phyloP scores from a whole-genome alignment of 2,329 filamentous ascomycete genomes.

The Juglanconis oblonga region DNA sequence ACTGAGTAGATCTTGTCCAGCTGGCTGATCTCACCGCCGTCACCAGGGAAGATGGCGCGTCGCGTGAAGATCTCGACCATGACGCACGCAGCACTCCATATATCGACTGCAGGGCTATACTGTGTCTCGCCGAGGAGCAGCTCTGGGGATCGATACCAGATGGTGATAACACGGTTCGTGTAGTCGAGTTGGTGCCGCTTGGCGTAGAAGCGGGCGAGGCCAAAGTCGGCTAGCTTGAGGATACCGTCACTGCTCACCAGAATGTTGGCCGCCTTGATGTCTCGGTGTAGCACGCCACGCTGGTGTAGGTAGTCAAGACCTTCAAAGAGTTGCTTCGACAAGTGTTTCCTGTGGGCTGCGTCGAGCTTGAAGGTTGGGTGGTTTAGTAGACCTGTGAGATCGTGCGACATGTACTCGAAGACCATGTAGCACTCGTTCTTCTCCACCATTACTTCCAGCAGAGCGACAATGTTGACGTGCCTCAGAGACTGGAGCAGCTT shows the following conservation, averaged over 20 bases:
- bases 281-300: conserved; percentile 89
- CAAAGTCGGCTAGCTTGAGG: conserved; percentile 93
- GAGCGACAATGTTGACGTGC: conserved; percentile 76
- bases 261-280: conserved; percentile 98
- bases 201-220: conserved; percentile 91
- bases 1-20: conserved; percentile 95
- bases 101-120: conserved; percentile 85
- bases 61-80: conserved; percentile 95
- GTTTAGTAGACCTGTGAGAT: conserved; percentile 90
- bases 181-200: conserved; percentile 92
- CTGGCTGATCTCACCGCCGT: conserved; percentile 93
- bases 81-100: conserved; percentile 97
- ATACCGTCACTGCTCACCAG: conserved; percentile 86
- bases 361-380: conserved; percentile 89
- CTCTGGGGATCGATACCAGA: conserved; percentile 94
- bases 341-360: conserved; percentile 82
- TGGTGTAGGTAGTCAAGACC: conserved; percentile 91
- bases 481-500: conserved; percentile 85
- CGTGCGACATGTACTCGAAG: conserved; percentile 95
- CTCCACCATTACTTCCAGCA: conserved; percentile 96
- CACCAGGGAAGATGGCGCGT: conserved; percentile 90
- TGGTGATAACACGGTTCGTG: conserved; percentile 97
- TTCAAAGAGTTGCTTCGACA: conserved; percentile 90
- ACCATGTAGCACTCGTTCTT: conserved; percentile 99
- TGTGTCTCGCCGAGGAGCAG: conserved; percentile 86